Evolutionary conservation across 2,329 filamentous ascomycete species (phyloP).

Genomic region (Phoma sp.): DNA sequence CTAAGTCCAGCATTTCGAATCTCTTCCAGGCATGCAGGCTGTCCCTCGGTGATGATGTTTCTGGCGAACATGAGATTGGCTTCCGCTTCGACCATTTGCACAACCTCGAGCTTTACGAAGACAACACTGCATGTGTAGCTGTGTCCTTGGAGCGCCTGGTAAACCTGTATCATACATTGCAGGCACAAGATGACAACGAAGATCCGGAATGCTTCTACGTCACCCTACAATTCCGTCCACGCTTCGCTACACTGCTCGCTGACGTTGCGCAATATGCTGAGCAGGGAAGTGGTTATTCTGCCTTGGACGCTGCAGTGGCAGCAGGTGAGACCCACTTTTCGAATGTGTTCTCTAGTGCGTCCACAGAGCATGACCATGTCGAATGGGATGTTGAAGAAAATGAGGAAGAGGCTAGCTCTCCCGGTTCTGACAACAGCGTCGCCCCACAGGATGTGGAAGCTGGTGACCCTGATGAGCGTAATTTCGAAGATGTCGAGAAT

Average conservation of each 20-base stretch:
- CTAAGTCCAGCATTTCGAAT: constrained; percentile 52
- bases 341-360: constrained; percentile 22
- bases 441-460: constrained; percentile 1
- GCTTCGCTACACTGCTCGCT: constrained; percentile 61
- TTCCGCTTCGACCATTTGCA: constrained; percentile 52
- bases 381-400: constrained; percentile 32
- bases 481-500: constrained; percentile 2
- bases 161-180: constrained; percentile 65
- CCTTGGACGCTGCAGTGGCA: constrained; percentile 48
- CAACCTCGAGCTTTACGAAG: constrained; percentile 42
- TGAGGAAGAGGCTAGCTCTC: constrained; percentile 12
- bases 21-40: constrained; percentile 65
- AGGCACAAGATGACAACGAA: constrained; percentile 64
- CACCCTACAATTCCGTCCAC: constrained; percentile 61
- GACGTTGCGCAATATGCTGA: constrained; percentile 61
- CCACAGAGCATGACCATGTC: constrained; percentile 27
- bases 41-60: constrained; percentile 63
- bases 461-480: constrained; percentile 11
- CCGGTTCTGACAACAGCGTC: neutral
- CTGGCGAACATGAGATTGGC: constrained; percentile 60
- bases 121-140: constrained; percentile 40
- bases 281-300: constrained; percentile 65
- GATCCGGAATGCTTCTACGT: constrained; percentile 65
- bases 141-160: constrained; percentile 59
- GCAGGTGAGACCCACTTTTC: constrained; percentile 39